phyloP scores from a whole-genome alignment of 2,329 filamentous ascomycete species.

The Incumbomyces lentus region DNA sequence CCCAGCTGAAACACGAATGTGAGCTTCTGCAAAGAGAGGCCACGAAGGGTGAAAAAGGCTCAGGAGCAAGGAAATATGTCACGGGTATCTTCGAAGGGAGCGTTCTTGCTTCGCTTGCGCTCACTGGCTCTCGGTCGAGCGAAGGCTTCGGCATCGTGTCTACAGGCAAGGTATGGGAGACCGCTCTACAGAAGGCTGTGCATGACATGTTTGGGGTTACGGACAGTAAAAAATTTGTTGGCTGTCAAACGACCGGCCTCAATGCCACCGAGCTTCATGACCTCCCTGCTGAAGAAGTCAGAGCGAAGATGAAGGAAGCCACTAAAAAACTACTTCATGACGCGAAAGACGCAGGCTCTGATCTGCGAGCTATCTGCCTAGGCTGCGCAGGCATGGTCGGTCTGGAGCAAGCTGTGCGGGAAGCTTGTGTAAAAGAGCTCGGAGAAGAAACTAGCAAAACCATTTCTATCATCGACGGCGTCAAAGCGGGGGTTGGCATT shows the following conservation, averaged over 20 bases:
- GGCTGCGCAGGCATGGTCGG: constrained; percentile 90
- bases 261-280: constrained; percentile 71
- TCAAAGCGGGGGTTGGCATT: constrained; percentile 40
- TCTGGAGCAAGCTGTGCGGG: constrained; percentile 64
- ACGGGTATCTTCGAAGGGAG: constrained; percentile 84
- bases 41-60: constrained; percentile 6
- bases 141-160: constrained; percentile 72
- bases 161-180: constrained; percentile 75
- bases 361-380: constrained; percentile 61
- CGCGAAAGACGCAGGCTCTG: constrained; percentile 18
- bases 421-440: constrained; percentile 54
- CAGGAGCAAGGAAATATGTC: constrained; percentile 42
- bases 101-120: constrained; percentile 53
- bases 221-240: constrained; percentile 52
- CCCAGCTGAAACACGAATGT: constrained; percentile 42
- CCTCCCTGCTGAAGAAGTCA: constrained; percentile 53
- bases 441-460: constrained; percentile 48
- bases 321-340: constrained; percentile 53
- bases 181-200: constrained; percentile 58
- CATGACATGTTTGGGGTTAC: constrained; percentile 46
- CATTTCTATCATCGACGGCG: constrained; percentile 69
- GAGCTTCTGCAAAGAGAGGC: constrained; percentile 15
- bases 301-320: constrained; percentile 56
- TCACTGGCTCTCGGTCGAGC: constrained; percentile 35
- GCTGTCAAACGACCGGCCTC: constrained; percentile 72